phyloP scores from a whole-genome alignment of 495 filamentous ascomycete genomes.

The Xylaria curta region DNA sequence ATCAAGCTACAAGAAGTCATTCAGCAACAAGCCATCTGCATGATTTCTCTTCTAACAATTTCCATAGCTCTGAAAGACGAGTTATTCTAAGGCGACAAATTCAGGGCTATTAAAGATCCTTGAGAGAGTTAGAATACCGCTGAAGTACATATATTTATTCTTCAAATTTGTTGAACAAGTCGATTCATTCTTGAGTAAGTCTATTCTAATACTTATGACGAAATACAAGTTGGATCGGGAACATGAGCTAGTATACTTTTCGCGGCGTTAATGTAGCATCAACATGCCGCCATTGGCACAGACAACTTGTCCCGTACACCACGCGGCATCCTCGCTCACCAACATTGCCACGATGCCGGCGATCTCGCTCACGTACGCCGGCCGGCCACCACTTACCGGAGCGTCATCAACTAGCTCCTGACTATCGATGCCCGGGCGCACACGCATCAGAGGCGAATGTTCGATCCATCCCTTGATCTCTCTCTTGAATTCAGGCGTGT shows the following conservation, averaged over 20 bases:
- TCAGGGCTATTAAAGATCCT: neutral
- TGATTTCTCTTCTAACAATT: too few species aligned
- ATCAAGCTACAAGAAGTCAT: neutral
- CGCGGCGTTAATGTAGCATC: constrained; percentile 52
- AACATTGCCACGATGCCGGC: constrained; percentile 88
- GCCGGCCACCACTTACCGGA: constrained; percentile 64
- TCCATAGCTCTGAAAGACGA: too few species aligned
- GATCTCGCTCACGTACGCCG: constrained; percentile 76
- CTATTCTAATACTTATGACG: neutral
- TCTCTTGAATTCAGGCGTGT: constrained; percentile 48
- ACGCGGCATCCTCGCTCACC: constrained; percentile 72
- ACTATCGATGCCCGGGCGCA: constrained; percentile 62
- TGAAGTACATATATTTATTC: too few species aligned
- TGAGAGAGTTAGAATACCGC: neutral
- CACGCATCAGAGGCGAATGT: constrained; percentile 68
- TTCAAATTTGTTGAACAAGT: neutral
- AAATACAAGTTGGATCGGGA: neutral
- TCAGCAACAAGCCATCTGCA: neutral
- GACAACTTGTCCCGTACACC: constrained; percentile 86
- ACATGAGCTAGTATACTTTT: neutral
- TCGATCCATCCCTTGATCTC: constrained; percentile 62
- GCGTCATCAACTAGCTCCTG: constrained; percentile 65
- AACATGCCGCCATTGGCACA: constrained; percentile 88
- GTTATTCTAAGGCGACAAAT: too few species aligned
- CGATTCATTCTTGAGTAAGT: neutral